phyloP scores from a whole-genome alignment of 2,329 filamentous ascomycete genomes.

The Talaromyces pinophilus region DNA sequence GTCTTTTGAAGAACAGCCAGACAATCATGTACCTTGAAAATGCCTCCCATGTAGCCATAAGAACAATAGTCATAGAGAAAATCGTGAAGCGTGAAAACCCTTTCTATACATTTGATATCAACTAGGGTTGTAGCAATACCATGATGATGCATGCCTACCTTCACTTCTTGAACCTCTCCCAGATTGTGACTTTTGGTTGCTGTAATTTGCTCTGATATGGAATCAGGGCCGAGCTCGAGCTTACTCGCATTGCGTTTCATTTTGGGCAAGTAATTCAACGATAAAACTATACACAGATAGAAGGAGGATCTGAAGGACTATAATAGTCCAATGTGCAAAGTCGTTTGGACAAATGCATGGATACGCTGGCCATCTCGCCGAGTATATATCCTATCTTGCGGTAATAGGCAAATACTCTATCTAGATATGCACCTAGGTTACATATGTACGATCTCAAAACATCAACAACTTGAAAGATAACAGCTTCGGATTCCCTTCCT shows the following conservation, averaged over 20 bases:
- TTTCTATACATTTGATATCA: background rate
- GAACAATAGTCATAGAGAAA: background rate
- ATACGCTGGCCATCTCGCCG: background rate
- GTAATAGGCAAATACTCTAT: background rate
- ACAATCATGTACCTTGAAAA: background rate
- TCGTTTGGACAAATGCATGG: background rate
- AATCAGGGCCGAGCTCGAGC: background rate
- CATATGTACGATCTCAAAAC: background rate
- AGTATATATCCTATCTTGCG: background rate
- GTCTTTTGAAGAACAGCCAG: background rate
- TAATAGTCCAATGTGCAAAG: background rate
- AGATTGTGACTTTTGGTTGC: background rate
- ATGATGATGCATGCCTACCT: background rate
- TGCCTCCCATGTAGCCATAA: background rate
- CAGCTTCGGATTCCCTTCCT: background rate
- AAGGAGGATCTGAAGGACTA: background rate
- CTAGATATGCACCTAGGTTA: background rate
- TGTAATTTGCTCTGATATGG: background rate
- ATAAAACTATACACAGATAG: background rate
- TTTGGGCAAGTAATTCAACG: background rate
- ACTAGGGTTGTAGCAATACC: background rate
- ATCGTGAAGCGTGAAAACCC: background rate
- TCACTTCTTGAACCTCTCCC: background rate
- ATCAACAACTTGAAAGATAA: background rate
- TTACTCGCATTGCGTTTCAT: background rate